phyloP scores from a whole-genome alignment of 306 rosid species.

The Amphicarpaea edgeworthii region DNA sequence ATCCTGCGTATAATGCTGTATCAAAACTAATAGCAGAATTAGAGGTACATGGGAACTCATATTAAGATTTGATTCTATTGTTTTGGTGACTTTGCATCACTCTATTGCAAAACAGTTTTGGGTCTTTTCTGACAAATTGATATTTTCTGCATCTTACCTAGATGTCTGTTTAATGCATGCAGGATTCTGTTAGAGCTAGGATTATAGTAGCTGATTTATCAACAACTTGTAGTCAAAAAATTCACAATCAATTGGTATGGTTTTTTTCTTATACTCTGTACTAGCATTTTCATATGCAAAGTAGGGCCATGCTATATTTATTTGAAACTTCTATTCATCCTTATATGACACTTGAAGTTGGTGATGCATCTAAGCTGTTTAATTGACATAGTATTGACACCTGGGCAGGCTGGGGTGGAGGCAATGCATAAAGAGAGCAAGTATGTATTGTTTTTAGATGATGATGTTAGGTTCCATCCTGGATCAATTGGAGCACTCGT shows the following conservation, averaged over 20 bases:
- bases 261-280: not conserved
- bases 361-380: slow-evolving; percentile 14
- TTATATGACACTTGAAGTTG: not conserved
- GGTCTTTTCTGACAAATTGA: not conserved
- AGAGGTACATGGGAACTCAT: slow-evolving; percentile 59
- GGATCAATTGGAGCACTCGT: slow-evolving; percentile 92
- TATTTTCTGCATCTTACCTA: slow-evolving; percentile 22
- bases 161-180: slow-evolving; percentile 42
- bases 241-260: slow-evolving; percentile 95
- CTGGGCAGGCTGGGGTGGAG: slow-evolving; percentile 89
- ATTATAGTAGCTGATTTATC: slow-evolving; percentile 86
- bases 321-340: slow-evolving; percentile 14
- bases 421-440: slow-evolving; percentile 84
- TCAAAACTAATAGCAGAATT: slow-evolving; percentile 70
- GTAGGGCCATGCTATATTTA: slow-evolving; percentile 19
- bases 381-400: slow-evolving; percentile 34
- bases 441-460: slow-evolving; percentile 92
- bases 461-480: slow-evolving; percentile 96
- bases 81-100: slow-evolving; percentile 30
- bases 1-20: slow-evolving; percentile 80
- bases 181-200: slow-evolving; percentile 86
- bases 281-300: slow-evolving; percentile 38
- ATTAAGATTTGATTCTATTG: slow-evolving; percentile 28
- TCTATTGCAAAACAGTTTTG: slow-evolving; percentile 18
- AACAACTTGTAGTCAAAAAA: slow-evolving; percentile 96